Evolutionary conservation across 139 green algal species (phyloP).

Genomic region (Desmodesmus armatus): DNA sequence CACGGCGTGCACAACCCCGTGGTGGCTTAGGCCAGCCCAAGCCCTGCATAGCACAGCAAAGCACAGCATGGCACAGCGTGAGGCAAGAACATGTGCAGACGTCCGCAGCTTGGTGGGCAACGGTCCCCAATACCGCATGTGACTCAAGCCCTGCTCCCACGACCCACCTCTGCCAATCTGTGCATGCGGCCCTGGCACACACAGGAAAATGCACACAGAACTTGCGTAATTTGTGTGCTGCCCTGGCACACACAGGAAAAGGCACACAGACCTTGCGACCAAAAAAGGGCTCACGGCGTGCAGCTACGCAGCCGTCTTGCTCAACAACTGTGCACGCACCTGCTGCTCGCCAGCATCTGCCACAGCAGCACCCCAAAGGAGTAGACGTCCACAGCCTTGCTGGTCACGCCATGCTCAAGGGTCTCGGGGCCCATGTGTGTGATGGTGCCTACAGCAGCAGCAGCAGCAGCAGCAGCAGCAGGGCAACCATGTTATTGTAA

Average conservation of each 20-base stretch:
- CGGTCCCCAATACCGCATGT: too few relatives aligned
- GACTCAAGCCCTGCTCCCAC: not conserved
- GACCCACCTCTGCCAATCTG: too few relatives aligned
- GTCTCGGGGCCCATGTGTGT: slow-evolving; percentile 13
- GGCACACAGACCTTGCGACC: not conserved
- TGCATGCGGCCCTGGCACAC: too few relatives aligned
- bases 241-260: not conserved
- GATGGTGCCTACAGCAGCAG: not conserved
- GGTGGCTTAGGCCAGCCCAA: slow-evolving; percentile 48
- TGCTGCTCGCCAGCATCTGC: slow-evolving; percentile 19
- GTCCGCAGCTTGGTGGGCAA: too few relatives aligned
- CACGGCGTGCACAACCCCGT: slow-evolving; percentile 44
- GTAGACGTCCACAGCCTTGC: slow-evolving; percentile 42
- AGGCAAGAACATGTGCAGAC: too few relatives aligned
- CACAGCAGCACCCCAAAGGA: slow-evolving; percentile 54
- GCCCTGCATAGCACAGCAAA: slow-evolving; percentile 2
- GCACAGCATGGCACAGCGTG: too few relatives aligned
- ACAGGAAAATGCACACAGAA: too few relatives aligned
- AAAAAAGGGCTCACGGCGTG: not conserved
- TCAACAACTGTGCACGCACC: too few relatives aligned
- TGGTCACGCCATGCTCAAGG: slow-evolving; percentile 17
- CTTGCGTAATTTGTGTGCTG: not conserved
- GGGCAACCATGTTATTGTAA: not conserved
- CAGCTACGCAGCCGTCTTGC: not conserved
- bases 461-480: slow-evolving; percentile 24